Conservation (phyloP, 768 basidiomycete genomes). For the Kwoniella sp. region DNA sequence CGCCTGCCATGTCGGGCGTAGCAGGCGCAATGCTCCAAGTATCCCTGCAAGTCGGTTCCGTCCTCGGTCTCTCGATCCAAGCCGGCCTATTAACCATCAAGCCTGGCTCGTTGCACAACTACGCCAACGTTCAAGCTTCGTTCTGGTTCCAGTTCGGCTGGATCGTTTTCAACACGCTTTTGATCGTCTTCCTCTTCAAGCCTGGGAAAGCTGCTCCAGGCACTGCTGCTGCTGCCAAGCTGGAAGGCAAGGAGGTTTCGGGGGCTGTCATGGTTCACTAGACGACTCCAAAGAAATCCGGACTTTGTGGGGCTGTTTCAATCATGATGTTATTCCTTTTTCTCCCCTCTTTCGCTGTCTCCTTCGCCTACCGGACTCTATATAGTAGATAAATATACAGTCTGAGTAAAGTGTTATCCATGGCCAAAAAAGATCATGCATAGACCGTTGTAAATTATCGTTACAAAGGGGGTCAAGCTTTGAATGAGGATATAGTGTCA, state of each 20-base stretch:
- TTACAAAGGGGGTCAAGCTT: too few species aligned
- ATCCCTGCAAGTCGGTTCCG: conserved; percentile 40
- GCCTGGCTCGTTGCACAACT: conserved; percentile 27
- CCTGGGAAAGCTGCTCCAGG: conserved; percentile 18
- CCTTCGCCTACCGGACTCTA: too few species aligned
- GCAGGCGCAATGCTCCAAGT: conserved; percentile 50
- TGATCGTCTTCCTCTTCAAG: conserved; percentile 21
- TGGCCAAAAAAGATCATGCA: too few species aligned
- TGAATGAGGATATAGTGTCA: too few species aligned
- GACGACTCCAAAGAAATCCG: too few species aligned
- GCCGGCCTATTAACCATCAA: conserved; percentile 45
- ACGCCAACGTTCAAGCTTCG: conserved; percentile 31
- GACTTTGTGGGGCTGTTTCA: too few species aligned
- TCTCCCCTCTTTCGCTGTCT: too few species aligned
- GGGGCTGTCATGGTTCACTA: background rate
- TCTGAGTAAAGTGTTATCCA: too few species aligned
- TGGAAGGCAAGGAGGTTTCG: conserved; percentile 16
- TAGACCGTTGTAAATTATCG: too few species aligned
- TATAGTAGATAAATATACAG: too few species aligned
- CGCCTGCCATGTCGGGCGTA: conserved; percentile 48
- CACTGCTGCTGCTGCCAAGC: conserved; percentile 4
- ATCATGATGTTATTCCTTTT: too few species aligned
- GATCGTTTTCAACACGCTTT: conserved; percentile 22
- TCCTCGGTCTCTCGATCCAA: conserved; percentile 64
- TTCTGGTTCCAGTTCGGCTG: conserved; percentile 42